Percentiles rank a stretch among this genome's conserved stretches.
phyloP scores from a whole-genome alignment of 495 filamentous ascomycete species.

The Aspergillus diversus region DNA sequence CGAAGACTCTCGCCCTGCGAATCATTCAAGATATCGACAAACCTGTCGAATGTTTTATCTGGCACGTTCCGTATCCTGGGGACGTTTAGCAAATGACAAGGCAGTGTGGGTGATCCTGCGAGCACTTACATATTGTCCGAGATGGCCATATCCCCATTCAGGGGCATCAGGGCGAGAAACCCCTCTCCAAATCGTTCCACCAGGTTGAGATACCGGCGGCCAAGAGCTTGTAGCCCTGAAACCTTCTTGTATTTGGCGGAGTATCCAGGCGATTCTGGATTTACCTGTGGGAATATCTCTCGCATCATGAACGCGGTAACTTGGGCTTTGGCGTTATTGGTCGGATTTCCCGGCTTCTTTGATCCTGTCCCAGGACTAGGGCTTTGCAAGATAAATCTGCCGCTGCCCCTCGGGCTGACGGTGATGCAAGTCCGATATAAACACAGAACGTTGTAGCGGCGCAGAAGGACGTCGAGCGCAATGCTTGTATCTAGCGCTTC shows the following conservation, averaged over 20 bases:
- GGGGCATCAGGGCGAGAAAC: not conserved
- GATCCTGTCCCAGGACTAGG: not conserved
- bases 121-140: not conserved
- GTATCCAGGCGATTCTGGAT: not conserved
- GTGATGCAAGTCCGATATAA: not conserved
- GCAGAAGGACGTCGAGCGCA: not conserved
- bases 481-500: not conserved
- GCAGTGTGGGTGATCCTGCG: not conserved
- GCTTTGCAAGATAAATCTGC: not conserved
- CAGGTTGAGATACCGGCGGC: not conserved
- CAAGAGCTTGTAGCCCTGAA: not conserved
- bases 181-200: constrained; percentile 1
- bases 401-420: not conserved
- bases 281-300: not conserved
- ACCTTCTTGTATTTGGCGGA: not conserved
- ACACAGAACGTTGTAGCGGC: not conserved
- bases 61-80: not conserved
- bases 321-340: not conserved
- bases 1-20: not conserved
- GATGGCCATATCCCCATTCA: not conserved
- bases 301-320: not conserved
- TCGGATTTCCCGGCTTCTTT: not conserved
- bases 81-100: not conserved
- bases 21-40: not conserved
- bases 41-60: not conserved